Evolutionary conservation across 2,329 filamentous ascomycete species (phyloP).

Genomic region (Fusarium nematophilum): DNA sequence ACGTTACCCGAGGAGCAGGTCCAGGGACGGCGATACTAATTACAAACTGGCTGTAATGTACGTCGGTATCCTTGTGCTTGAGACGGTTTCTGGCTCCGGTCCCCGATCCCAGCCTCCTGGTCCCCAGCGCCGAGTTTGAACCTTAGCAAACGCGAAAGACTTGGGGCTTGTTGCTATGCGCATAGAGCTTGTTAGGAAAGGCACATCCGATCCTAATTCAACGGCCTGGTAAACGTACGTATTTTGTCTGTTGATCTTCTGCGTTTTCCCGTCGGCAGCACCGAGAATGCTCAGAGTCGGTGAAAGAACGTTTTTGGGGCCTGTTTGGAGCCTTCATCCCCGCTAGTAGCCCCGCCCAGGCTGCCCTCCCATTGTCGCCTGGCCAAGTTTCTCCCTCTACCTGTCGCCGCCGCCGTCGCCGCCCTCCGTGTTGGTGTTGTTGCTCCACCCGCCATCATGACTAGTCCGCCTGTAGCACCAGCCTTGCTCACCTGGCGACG

Average conservation of each 20-base stretch:
- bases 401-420: conserved; percentile 19
- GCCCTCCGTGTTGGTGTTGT: conserved; percentile 22
- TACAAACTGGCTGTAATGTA: too few species aligned
- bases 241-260: not conserved
- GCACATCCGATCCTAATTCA: too few species aligned
- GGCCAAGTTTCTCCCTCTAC: conserved; percentile 13
- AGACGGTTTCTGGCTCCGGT: not conserved
- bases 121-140: too few species aligned
- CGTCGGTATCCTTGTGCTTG: too few species aligned
- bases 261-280: not conserved
- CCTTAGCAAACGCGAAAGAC: too few species aligned
- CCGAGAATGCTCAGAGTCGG: conserved; percentile 1
- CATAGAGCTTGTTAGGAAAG: too few species aligned
- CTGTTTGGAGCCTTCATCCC: conserved; percentile 5
- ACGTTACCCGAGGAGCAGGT: too few species aligned
- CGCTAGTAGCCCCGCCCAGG: conserved; percentile 19
- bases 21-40: too few species aligned
- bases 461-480: conserved; percentile 9
- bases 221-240: not conserved
- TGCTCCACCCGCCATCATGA: conserved; percentile 34
- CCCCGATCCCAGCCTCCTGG: conserved; percentile 5
- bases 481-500: conserved; percentile 18
- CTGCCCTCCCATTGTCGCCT: conserved; percentile 14
- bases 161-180: too few species aligned
- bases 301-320: not conserved